Evolutionary conservation across 345 rosid species (phyloP).

Genomic region (Brassica juncea): DNA sequence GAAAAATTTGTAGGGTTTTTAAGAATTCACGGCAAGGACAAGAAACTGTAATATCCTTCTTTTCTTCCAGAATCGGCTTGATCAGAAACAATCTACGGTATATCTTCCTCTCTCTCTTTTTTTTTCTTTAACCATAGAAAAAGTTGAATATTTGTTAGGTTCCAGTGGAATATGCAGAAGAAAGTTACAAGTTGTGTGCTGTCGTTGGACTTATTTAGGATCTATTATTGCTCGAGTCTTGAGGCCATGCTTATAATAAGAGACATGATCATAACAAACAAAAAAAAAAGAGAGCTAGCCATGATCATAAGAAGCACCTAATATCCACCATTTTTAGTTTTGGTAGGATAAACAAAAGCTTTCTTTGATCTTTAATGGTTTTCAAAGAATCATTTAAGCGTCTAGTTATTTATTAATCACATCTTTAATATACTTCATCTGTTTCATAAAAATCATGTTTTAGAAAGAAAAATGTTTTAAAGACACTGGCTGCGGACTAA

Average conservation of each 20-base stretch:
- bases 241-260: neutral
- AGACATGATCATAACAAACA: neutral
- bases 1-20: constrained; percentile 12
- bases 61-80: constrained; percentile 24
- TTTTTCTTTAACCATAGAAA: neutral
- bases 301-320: neutral
- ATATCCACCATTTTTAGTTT: constrained; percentile 2
- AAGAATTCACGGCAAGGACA: constrained; percentile 24
- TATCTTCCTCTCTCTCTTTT: neutral
- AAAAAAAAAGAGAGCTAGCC: neutral
- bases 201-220: neutral
- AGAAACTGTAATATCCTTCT: constrained; percentile 7
- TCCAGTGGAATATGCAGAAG: constrained; percentile 36
- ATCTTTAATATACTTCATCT: neutral
- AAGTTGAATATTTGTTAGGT: constrained; percentile 27
- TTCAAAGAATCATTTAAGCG: constrained; percentile 21
- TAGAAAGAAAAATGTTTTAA: no score
- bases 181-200: constrained; percentile 20
- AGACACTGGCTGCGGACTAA: neutral
- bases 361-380: constrained; percentile 7
- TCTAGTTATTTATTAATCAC: constrained; percentile 11
- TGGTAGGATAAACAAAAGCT: constrained; percentile 14
- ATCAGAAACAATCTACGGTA: constrained; percentile 26
- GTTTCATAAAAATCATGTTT: no score
- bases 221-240: neutral